Base-by-base conservation (phyloP, 495 filamentous ascomycete species). In the Baudoinia panamericana region DNA sequence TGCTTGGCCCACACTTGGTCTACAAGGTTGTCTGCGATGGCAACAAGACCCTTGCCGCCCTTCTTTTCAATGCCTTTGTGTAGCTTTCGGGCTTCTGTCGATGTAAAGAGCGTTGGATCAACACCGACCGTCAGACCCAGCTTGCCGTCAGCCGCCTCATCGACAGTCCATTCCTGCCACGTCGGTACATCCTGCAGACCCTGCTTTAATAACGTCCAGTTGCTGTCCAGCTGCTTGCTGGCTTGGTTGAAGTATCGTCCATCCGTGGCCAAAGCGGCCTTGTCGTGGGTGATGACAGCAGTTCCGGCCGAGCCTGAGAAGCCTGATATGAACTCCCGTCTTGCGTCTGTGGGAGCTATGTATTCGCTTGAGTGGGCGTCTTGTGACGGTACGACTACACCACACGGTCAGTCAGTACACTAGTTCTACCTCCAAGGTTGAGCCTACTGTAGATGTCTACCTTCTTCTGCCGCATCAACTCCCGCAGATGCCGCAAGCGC, bases 201-300 rank as follows among this genome's bases (percentile, higher is more conserved):
- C 54, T 88, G 81, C 66, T 95, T 99, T 51, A 99, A 64, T 9
- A 99, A 71, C 27, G 70, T 57, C 92, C 92, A 99, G 59, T 95
- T 95, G 47, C 58, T 67, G 56, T 96, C 92, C 25, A 99, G 72
- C 59, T 99, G 88, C 53, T 90, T 81, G 31, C 76, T 65, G 32
- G 92, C 92, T 61, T 99, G 92, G 63, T 95, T 96, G 68, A 96
- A 96, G 62, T 99, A 99, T 30, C 92, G 80, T 17, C 92, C 92
- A 59, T 99, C 92, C 21, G 92, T 99, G 17, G 88, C 81, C 27
- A 99, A 65, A 15, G 86, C 82, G 1, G 92, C 92, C 60, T 87
- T 86, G 41, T 82, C 79, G 30, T 71, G 67, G 15, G 86, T 93
- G 33, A 99, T 67, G 34, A 96, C 78, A 19, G 88, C 92, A 22